Evolutionary conservation across 2,329 filamentous ascomycete species (phyloP), one percentile per base, ranked within the genome.

Genomic region (Paecilomyces dactylethromorphus): DNA sequence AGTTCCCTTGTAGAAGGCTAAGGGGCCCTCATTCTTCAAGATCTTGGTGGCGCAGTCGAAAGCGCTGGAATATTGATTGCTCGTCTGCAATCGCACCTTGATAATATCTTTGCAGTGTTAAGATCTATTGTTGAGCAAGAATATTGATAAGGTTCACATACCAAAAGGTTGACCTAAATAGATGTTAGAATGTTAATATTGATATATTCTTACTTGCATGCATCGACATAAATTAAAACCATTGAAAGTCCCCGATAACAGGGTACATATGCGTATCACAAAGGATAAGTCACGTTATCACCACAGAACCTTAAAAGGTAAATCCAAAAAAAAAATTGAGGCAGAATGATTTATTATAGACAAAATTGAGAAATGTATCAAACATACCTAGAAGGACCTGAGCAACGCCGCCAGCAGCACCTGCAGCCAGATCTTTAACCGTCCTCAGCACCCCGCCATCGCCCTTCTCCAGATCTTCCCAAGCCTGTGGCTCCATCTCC

Each of bases 1-100:
- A 0, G 94, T 97, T 69, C 94, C 94, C 78, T 99, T 99, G 85
- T 99, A 99, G 81, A 99, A 99, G 59, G 94, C 94, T 12, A 90
- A 78, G 2, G 92, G 82, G 1, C 94, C 94, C 76, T 99, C 94
- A 69, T 91, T 88, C 69, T 85, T 87, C 77, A 91, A 91, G 78
- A 99, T 97, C 63, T 88, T 85, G 56, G 83, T 83, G 7, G 92
- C 94, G 65, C 90, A 91, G 68, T 91, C 83, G 53, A 95, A 77
- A 56, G 94, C 94, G 64, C 85, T 88, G 56, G 84, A 82, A 81
- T 97, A 96, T 66, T 90, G 84, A 22, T 83, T 87, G 57, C 89
- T 89, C 15, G 94, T 99, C 76, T 99, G 94, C 54, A 99, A 84
- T 58, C 94, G 90, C 69, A 99, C 94, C 80, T 99, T 99, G 80